A percentile compares a stretch with the other conserved stretches of the same genome.
Conservation (phyloP, 805 yeast species). For the Tetrapisispora pingtungensis region DNA sequence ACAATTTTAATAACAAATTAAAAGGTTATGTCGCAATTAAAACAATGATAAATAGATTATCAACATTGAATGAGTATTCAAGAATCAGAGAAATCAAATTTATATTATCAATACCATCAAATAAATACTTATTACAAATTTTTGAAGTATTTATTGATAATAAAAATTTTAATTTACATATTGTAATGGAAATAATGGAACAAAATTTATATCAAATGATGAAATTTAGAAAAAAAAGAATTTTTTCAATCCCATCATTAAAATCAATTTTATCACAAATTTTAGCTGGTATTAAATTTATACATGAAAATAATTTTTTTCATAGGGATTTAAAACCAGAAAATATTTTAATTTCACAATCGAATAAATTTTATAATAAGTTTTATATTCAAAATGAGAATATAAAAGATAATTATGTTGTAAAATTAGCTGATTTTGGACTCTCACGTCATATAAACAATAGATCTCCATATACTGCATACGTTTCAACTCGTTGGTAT, state of each 20-base stretch:
- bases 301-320: conserved; percentile 49
- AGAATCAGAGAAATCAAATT: conserved; percentile 59
- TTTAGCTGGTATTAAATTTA: conserved; percentile 69
- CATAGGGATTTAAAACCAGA: conserved; percentile 95
- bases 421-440: conserved; percentile 75
- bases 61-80: conserved; percentile 44
- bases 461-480: conserved; percentile 53
- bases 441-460: conserved; percentile 53
- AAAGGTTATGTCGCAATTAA: conserved; percentile 64
- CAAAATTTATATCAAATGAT: conserved; percentile 73
- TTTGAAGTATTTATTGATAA: conserved; percentile 74
- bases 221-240: conserved; percentile 43
- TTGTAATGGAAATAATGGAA: conserved; percentile 83
- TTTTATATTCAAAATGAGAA: conserved; percentile 19
- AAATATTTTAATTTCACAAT: conserved; percentile 63
- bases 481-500: conserved; percentile 81
- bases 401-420: conserved; percentile 38
- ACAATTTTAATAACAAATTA: conserved; percentile 27
- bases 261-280: conserved; percentile 64
- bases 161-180: conserved; percentile 49
- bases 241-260: conserved; percentile 49
- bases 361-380: conserved; percentile 41
- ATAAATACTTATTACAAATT: conserved; percentile 60
- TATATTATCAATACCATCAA: conserved; percentile 58
- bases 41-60: conserved; percentile 52